Evolutionary conservation across 257 asterid species (phyloP).

Genomic region (Solanum arcanum): DNA sequence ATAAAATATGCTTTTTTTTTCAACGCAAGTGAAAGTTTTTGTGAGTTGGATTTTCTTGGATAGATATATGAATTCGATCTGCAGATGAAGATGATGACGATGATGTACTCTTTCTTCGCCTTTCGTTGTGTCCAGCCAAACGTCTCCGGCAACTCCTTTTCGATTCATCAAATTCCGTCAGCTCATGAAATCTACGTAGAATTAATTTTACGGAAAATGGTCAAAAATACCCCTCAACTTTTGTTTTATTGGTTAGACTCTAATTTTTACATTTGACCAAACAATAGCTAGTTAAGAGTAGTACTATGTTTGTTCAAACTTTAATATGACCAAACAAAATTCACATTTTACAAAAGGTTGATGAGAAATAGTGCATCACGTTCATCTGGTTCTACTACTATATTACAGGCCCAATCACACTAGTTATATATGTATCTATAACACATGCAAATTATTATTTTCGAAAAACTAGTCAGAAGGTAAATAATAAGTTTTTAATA

Average conservation of each 20-base stretch:
- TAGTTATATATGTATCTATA: not conserved
- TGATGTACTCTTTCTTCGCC: conserved; percentile 41
- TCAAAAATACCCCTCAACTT: no score
- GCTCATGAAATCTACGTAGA: conserved; percentile 18
- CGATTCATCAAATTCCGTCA: conserved; percentile 21
- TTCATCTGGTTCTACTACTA: not conserved
- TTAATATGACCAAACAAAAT: not conserved
- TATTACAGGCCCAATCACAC: not conserved
- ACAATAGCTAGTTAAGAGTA: not conserved
- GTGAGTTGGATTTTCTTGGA: conserved; percentile 37
- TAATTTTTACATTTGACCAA: no score
- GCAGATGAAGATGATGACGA: not conserved
- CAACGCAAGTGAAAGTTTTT: conserved; percentile 35
- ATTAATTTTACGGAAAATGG: not conserved
- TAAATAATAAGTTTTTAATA: no score
- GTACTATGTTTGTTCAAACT: not conserved
- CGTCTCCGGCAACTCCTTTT: conserved; percentile 32
- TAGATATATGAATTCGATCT: conserved; percentile 16
- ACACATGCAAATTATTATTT: no score
- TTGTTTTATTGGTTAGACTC: no score
- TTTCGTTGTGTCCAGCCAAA: conserved; percentile 48
- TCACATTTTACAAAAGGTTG: not conserved
- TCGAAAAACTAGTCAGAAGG: no score
- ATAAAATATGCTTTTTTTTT: not conserved
- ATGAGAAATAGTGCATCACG: not conserved